Base-by-base conservation (phyloP, 148 eudicot genomes). In the Persicaria tinctoria region DNA sequence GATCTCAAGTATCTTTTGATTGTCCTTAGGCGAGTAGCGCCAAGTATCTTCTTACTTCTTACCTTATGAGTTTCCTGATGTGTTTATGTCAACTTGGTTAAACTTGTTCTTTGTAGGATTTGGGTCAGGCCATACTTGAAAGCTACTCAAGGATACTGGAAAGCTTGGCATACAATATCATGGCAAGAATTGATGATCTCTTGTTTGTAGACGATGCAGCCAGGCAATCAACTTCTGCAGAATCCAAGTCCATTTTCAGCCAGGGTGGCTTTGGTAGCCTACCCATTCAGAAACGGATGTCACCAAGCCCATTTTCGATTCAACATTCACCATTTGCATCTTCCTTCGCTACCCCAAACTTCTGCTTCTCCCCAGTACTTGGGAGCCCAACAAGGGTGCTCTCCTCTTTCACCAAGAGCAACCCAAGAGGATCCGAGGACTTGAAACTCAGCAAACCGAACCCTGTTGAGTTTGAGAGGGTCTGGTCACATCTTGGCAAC, bases 281-380 rank as follows among this genome's bases (percentile, higher is more conserved):
- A 17, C 97, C 98, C 0, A 64, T 89, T 46, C 97, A 92, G 74
- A 95, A 95, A 77, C 81, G 89, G 17, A 85, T 95, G 81, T 95
- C 93, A 5, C 97, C 98, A 5, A 94, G 96, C 73, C 96, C 97
- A 50, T 94, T 91, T 83, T 91, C 98, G 14, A 84, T 91, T 78
- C 97, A 91, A 72, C 96, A 90, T 77, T 81, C 88, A 6, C 96
- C 98, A 55, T 89, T 81, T 66, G 81, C 81, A 48, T 95, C 98
- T 62, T 92, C 97, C 16, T 95, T 92, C 72, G 97, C 92, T 4
- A 92, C 97, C 55, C 98, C 98, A 49, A 86, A 89, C 74, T 85
- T 95, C 46, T 90, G 96, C 76, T 80, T 90, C 69, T 90, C 98
- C 56, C 96, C 98, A 27, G 91, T 88, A 14, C 51, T 78, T 32